These are phyloP conservation scores for Cokeromyces recurvatus DNA, from an alignment of 371 early-diverging fungal species.

Conservation along the genomic window DNA sequence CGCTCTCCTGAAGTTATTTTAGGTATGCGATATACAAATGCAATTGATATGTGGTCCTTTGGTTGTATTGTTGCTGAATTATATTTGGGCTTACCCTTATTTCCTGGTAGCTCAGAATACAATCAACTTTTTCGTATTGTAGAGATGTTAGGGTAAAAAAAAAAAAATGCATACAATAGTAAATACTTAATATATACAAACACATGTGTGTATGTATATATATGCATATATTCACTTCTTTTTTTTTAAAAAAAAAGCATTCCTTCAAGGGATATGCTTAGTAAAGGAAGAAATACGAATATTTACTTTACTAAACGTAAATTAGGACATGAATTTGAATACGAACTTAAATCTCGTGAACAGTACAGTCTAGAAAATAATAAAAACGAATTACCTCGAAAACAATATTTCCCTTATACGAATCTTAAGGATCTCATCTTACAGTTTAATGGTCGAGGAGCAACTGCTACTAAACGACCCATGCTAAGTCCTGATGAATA, in stretches of 20 bases:
- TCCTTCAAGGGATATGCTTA: slow-evolving; percentile 35
- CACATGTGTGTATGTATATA: not conserved
- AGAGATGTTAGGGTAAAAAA: slow-evolving; percentile 76
- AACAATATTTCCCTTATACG: slow-evolving; percentile 78
- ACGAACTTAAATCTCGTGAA: slow-evolving; percentile 76
- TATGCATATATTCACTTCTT: not conserved
- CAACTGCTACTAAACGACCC: slow-evolving; percentile 46
- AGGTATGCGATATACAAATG: slow-evolving; percentile 87
- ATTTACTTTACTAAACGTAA: slow-evolving; percentile 25
- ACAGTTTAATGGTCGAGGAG: slow-evolving; percentile 64
- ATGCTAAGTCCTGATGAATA: slow-evolving; percentile 37
- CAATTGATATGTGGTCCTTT: slow-evolving; percentile 99
- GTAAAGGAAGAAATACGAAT: slow-evolving; percentile 26
- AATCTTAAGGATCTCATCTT: slow-evolving; percentile 79
- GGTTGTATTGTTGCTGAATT: slow-evolving; percentile 99
- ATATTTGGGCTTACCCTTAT: slow-evolving; percentile 88
- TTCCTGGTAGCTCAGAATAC: slow-evolving; percentile 94
- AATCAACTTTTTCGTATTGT: slow-evolving; percentile 90
- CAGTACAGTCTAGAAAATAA: slow-evolving; percentile 75
- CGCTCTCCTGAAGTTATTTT: slow-evolving; percentile 96
- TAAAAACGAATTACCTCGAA: slow-evolving; percentile 76
- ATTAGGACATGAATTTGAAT: slow-evolving; percentile 41
- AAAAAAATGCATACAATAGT: too few species aligned
- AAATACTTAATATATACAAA: not conserved
- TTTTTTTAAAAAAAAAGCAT: slow-evolving; percentile 5